phyloP scores from a whole-genome alignment of 352 stramenopile genomes.

The Globisporangium cystogenes region DNA sequence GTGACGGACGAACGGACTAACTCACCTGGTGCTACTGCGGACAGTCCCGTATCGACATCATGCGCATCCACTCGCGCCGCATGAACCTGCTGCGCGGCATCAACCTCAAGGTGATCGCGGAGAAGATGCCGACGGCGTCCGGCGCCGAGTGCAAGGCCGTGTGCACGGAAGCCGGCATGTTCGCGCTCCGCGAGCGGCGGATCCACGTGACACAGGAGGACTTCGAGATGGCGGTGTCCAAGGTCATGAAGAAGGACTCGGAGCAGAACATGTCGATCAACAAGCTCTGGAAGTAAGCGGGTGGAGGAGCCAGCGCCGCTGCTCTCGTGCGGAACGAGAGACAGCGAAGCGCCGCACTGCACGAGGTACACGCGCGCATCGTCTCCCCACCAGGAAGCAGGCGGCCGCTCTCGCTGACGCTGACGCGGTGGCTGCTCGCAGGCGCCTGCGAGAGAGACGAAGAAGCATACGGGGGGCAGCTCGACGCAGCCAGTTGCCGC shows the following conservation, averaged over 20 bases:
- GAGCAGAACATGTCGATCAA: constrained; percentile 97
- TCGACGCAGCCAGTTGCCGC: neutral
- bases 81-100: constrained; percentile 99
- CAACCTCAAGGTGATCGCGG: constrained; percentile 96
- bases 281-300: constrained; percentile 99
- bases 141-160: constrained; percentile 99
- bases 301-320: no score
- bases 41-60: constrained; percentile 94
- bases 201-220: constrained; percentile 99
- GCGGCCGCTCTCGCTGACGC: no score
- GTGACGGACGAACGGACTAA: no score
- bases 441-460: neutral
- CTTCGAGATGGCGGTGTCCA: constrained; percentile 99
- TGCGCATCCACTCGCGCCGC: constrained; percentile 98
- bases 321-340: neutral
- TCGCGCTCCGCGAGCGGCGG: constrained; percentile 97
- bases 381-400: neutral
- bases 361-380: neutral
- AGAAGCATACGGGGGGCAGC: neutral
- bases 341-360: neutral
- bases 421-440: neutral
- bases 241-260: constrained; percentile 99
- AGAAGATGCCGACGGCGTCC: constrained; percentile 97
- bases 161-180: constrained; percentile 99
- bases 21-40: no score